A percentile compares a stretch with the other conserved stretches of the same genome.
Evolutionary conservation across 2,329 filamentous ascomycete species (phyloP).

Genomic region (Arthrobotrys iridis): DNA sequence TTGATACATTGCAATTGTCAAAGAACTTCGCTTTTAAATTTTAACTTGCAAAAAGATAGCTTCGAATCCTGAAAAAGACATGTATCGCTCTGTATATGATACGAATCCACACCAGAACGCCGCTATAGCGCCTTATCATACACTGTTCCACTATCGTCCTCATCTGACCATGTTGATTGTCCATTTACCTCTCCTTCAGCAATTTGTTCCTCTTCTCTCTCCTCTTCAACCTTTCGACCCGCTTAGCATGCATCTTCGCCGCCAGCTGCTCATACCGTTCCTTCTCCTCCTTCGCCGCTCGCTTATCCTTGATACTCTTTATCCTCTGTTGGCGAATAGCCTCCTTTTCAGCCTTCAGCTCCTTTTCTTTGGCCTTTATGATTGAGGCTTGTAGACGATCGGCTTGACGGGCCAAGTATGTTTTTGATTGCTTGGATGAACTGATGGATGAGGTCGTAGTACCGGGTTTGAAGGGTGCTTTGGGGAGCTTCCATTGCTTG

Average conservation of each 20-base stretch:
- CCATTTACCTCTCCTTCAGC: slow-evolving; percentile 64
- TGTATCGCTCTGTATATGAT: slow-evolving; percentile 11
- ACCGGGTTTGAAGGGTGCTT: slow-evolving; percentile 84
- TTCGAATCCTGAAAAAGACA: too few relatives aligned
- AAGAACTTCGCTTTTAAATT: not conserved
- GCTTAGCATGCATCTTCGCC: slow-evolving; percentile 96
- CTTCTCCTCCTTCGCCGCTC: slow-evolving; percentile 89
- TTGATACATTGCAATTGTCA: not conserved
- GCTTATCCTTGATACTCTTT: slow-evolving; percentile 82
- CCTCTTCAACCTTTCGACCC: slow-evolving; percentile 89
- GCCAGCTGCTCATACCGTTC: slow-evolving; percentile 93
- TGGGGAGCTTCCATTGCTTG: slow-evolving; percentile 90
- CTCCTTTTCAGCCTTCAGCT: slow-evolving; percentile 96
- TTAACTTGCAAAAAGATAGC: not conserved
- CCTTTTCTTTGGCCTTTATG: slow-evolving; percentile 92
- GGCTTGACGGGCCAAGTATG: slow-evolving; percentile 62
- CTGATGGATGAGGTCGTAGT: slow-evolving; percentile 75
- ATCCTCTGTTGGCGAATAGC: slow-evolving; percentile 83
- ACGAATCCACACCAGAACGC: slow-evolving; percentile 5
- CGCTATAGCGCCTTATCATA: slow-evolving; percentile 1
- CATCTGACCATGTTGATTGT: not conserved
- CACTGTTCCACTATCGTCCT: not conserved
- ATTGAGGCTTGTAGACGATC: slow-evolving; percentile 64
- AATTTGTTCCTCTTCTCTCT: slow-evolving; percentile 96
- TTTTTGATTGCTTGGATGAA: slow-evolving; percentile 75